Conservation (phyloP, 129 eudicot genomes). For the Artemisia tridentata region DNA sequence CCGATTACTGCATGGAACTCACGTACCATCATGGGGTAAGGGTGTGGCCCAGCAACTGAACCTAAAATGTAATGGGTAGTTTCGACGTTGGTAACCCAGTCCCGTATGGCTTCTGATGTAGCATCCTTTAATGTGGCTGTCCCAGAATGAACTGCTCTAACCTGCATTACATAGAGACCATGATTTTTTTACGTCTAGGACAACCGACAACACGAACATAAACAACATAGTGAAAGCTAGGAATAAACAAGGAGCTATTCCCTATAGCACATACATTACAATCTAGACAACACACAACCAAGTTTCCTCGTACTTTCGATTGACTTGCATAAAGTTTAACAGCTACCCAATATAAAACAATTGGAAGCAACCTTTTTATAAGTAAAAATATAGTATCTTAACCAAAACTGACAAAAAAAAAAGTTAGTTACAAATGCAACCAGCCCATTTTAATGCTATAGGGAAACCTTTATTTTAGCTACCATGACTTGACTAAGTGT, state of each 20-base stretch:
- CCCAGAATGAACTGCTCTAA: constrained; percentile 86
- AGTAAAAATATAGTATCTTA: too few relatives aligned
- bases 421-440: too few relatives aligned
- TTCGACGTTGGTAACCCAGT: constrained; percentile 92
- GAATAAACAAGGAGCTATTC: neutral
- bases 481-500: neutral
- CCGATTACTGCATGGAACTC: constrained; percentile 42
- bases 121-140: constrained; percentile 96
- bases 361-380: too few relatives aligned
- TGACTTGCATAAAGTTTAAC: too few relatives aligned
- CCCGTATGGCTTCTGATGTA: constrained; percentile 90
- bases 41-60: constrained; percentile 41
- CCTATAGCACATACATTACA: neutral
- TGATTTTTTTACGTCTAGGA: too few relatives aligned
- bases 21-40: constrained; percentile 43
- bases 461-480: neutral
- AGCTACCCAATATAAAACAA: too few relatives aligned
- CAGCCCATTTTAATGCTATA: neutral
- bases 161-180: constrained; percentile 32
- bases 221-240: neutral
- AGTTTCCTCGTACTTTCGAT: neutral
- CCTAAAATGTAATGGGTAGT: constrained; percentile 46
- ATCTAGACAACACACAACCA: neutral
- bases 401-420: too few relatives aligned
- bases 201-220: neutral